phyloP scores from a whole-genome alignment of 1,139 yeast species.

The Wickerhamomyces sp. region DNA sequence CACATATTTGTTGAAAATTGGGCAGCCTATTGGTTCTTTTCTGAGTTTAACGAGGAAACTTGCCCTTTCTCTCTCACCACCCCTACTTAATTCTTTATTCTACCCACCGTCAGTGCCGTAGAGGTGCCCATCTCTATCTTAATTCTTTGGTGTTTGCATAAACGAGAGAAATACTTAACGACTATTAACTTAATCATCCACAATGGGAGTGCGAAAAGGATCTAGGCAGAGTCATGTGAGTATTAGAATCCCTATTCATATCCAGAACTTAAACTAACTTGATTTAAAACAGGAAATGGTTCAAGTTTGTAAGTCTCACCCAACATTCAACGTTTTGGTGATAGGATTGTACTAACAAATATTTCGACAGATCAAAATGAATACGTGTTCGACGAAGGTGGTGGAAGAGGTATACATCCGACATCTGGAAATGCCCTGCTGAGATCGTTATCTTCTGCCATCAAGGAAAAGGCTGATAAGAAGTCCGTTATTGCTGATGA shows the following conservation, averaged over 20 bases:
- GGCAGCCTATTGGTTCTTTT: no score
- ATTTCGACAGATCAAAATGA: slow-evolving; percentile 41
- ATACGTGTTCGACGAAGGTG: slow-evolving; percentile 62
- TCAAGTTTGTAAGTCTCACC: slow-evolving; percentile 41
- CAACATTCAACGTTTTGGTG: no score
- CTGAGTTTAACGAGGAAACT: no score
- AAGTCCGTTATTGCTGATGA: slow-evolving; percentile 26
- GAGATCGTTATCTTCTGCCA: slow-evolving; percentile 33
- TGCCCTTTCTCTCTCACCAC: no score
- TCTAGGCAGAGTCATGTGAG: slow-evolving; percentile 19
- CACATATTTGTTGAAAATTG: no score
- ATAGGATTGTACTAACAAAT: slow-evolving; percentile 10
- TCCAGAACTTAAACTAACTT: slow-evolving; percentile 6
- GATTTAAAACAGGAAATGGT: slow-evolving; percentile 45
- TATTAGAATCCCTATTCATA: no score
- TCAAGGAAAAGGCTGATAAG: slow-evolving; percentile 18
- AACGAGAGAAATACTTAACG: background rate
- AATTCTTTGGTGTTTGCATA: no score
- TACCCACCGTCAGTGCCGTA: no score
- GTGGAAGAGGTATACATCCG: slow-evolving; percentile 59
- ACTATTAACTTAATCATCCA: background rate
- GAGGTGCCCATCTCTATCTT: no score
- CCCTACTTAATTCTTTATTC: no score
- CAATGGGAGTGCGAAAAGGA: slow-evolving; percentile 6
- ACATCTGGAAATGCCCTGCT: slow-evolving; percentile 39